Evolutionary conservation across 108 stramenopile genomes (phyloP).

Genomic region (Aurantiochytrium sp.): DNA sequence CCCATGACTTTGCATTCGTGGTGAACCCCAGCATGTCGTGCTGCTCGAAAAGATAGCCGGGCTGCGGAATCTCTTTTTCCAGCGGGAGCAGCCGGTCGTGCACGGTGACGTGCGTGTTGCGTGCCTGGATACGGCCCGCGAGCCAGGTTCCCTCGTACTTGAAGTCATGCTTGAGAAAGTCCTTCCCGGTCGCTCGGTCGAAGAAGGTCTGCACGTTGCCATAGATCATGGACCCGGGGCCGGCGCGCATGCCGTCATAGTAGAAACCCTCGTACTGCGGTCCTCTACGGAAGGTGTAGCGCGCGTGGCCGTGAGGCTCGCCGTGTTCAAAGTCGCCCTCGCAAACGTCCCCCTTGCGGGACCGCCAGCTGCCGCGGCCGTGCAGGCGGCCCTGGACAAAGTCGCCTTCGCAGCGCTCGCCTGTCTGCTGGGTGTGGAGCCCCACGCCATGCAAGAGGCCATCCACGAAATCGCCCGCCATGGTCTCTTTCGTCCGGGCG

Average conservation of each 20-base stretch:
- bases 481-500: neutral
- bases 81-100: neutral
- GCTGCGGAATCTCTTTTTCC: neutral
- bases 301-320: neutral
- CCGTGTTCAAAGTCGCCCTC: neutral
- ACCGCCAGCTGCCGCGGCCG: neutral
- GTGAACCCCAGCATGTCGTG: neutral
- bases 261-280: neutral
- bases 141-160: neutral
- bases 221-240: slow-evolving; percentile 5
- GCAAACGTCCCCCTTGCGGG: neutral
- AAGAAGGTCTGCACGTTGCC: neutral
- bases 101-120: neutral
- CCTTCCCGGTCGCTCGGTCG: neutral
- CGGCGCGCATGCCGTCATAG: neutral
- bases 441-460: neutral
- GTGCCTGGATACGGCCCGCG: neutral
- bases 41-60: neutral
- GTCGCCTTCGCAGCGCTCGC: neutral
- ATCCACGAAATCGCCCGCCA: neutral
- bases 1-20: neutral
- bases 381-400: neutral
- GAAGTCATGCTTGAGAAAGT: neutral
- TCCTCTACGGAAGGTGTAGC: neutral
- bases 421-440: neutral